Conservation (phyloP, 1,284 basidiomycete genomes). For the Jaminaea rosea region DNA sequence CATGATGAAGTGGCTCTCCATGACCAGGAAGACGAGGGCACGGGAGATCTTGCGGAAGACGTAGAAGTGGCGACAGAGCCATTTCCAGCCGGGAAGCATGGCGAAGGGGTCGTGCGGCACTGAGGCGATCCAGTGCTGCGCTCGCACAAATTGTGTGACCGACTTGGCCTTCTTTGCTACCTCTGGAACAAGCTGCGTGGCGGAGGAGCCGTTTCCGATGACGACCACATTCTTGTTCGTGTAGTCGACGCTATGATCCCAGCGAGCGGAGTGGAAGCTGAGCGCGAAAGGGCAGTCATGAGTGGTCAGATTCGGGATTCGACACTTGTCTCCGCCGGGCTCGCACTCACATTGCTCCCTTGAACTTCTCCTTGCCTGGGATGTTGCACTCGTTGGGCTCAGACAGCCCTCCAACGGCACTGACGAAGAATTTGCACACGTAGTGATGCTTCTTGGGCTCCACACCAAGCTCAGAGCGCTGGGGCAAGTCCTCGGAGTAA, state of each 20-base stretch:
- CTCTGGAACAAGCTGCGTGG: slow-evolving; percentile 26
- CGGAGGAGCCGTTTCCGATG: slow-evolving; percentile 43
- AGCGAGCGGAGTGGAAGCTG: slow-evolving; percentile 46
- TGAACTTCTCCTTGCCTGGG: slow-evolving; percentile 35
- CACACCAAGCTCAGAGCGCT: background rate
- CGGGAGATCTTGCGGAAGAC: slow-evolving; percentile 27
- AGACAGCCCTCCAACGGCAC: slow-evolving; percentile 37
- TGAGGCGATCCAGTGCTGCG: slow-evolving; percentile 31
- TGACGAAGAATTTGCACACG: slow-evolving; percentile 38
- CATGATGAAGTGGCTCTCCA: slow-evolving; percentile 35
- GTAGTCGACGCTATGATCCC: slow-evolving; percentile 43
- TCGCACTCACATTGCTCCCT: slow-evolving; percentile 16
- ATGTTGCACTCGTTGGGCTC: slow-evolving; percentile 39
- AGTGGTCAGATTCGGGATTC: too few relatives aligned
- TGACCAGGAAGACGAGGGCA: slow-evolving; percentile 27
- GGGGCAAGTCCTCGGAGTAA: slow-evolving; percentile 17
- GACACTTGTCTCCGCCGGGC: slow-evolving; percentile 18
- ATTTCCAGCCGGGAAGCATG: slow-evolving; percentile 25
- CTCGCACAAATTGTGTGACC: slow-evolving; percentile 18
- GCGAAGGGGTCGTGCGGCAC: slow-evolving; percentile 25
- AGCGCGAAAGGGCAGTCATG: too few relatives aligned
- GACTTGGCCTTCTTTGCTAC: slow-evolving; percentile 14
- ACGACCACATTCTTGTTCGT: slow-evolving; percentile 45
- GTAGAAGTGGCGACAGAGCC: slow-evolving; percentile 23
- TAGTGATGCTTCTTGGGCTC: slow-evolving; percentile 22